Conservation (phyloP, 1,284 basidiomycete genomes). For the Ustilago hordei region DNA sequence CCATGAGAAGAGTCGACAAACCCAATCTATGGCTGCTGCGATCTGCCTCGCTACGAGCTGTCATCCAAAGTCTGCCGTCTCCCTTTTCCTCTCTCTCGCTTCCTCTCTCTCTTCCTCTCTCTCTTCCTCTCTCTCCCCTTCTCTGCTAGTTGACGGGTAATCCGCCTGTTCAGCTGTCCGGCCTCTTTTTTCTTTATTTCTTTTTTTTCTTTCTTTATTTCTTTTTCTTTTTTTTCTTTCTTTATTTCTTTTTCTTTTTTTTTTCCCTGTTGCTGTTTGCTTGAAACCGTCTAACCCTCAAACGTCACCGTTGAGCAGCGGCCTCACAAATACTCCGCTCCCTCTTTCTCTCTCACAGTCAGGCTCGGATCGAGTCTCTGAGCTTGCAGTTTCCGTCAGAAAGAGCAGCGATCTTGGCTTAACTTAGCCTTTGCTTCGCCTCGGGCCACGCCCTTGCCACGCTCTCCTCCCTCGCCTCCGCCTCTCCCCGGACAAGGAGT, state of each 20-base stretch:
- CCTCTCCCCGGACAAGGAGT: conserved; percentile 5
- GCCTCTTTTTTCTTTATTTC: not conserved
- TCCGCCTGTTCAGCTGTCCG: conserved; percentile 7
- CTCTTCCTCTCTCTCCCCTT: not conserved
- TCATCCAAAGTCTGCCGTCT: conserved; percentile 8
- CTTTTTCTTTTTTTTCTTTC: not conserved
- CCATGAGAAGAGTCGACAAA: not conserved
- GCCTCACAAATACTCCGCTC: conserved; percentile 1
- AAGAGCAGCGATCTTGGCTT: conserved; percentile 2
- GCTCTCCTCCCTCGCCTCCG: conserved; percentile 18
- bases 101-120: too few relatives aligned
- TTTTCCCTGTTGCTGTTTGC: not conserved
- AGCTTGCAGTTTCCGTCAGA: not conserved
- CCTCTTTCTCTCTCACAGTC: conserved; percentile 3
- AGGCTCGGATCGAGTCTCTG: not conserved
- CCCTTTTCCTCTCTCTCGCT: too few relatives aligned
- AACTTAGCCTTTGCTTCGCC: conserved; percentile 7
- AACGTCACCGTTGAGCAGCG: conserved; percentile 19
- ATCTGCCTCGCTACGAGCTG: conserved; percentile 40
- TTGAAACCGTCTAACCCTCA: not conserved
- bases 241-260: not conserved
- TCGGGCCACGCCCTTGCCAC: conserved; percentile 17
- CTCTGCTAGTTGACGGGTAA: not conserved
- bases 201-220: not conserved
- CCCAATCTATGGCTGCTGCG: conserved; percentile 12